Evolutionary conservation across 371 early-diverging fungal genomes (phyloP).

Genomic region (Syncephalastrum monosporum): DNA sequence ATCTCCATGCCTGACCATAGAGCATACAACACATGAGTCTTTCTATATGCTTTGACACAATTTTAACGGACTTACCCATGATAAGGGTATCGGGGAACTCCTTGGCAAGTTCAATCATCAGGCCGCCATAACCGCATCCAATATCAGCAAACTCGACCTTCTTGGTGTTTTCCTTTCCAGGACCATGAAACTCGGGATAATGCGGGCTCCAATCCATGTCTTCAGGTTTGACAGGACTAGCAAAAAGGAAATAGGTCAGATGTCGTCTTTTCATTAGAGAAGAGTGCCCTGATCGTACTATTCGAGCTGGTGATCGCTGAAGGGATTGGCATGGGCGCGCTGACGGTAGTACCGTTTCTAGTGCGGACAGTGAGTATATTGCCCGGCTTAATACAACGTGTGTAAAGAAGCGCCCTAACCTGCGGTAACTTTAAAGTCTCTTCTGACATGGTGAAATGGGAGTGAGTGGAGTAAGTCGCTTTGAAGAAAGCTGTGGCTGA

Average conservation of each 20-base stretch:
- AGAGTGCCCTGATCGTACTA: conserved; percentile 57
- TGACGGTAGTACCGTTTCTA: conserved; percentile 92
- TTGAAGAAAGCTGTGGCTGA: too few relatives aligned
- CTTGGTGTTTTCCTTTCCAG: conserved; percentile 42
- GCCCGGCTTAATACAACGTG: background rate
- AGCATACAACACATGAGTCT: background rate
- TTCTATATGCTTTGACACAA: background rate
- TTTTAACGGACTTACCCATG: conserved; percentile 58
- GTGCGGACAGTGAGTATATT: conserved; percentile 12
- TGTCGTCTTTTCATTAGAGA: too few relatives aligned
- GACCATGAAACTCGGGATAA: conserved; percentile 74
- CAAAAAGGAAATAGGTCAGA: background rate
- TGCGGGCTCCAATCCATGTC: conserved; percentile 89
- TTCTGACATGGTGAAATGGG: too few relatives aligned
- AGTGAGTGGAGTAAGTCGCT: too few relatives aligned
- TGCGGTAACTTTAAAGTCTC: too few relatives aligned
- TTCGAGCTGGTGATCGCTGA: conserved; percentile 92
- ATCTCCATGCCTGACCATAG: conserved; percentile 91
- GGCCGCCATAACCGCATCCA: conserved; percentile 99
- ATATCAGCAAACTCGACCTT: conserved; percentile 97
- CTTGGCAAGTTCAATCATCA: conserved; percentile 88
- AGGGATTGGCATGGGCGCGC: conserved; percentile 99
- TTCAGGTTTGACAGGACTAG: conserved; percentile 82
- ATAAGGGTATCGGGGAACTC: conserved; percentile 89
- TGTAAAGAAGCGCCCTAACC: too few relatives aligned